Conservation (phyloP, 306 rosid species). For the Comarum palustre region DNA sequence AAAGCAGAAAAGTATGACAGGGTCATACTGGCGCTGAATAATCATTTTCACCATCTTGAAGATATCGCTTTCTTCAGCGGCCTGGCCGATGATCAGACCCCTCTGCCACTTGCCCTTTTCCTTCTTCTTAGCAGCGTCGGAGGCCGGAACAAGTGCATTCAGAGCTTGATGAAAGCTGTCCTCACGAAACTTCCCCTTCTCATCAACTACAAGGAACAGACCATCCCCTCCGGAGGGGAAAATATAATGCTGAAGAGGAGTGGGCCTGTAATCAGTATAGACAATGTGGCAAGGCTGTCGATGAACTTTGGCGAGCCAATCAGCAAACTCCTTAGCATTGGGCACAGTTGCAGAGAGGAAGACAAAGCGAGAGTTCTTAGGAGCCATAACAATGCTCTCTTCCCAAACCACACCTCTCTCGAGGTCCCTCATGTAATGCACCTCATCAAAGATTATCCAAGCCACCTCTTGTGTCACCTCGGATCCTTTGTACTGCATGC, state of each 20-base stretch:
- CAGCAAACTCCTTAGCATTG: constrained; percentile 88
- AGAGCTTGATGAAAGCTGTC: constrained; percentile 81
- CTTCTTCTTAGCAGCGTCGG: constrained; percentile 55
- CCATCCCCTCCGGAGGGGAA: constrained; percentile 89
- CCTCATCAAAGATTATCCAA: constrained; percentile 93
- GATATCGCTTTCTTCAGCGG: constrained; percentile 79
- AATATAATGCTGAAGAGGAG: constrained; percentile 93
- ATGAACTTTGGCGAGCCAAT: constrained; percentile 98
- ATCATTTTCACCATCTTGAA: constrained; percentile 98
- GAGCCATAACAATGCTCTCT: constrained; percentile 96
- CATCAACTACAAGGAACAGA: constrained; percentile 83
- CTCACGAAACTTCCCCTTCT: constrained; percentile 76
- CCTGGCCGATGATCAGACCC: constrained; percentile 57
- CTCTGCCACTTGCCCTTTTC: constrained; percentile 71
- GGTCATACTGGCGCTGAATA: constrained; percentile 90
- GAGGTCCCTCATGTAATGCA: constrained; percentile 94
- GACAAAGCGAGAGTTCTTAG: constrained; percentile 82
- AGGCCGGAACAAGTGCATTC: constrained; percentile 64
- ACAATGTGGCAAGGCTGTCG: constrained; percentile 93
- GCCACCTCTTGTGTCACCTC: constrained; percentile 88
- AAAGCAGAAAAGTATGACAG: constrained; percentile 90
- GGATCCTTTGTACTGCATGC: constrained; percentile 97
- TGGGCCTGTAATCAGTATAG: constrained; percentile 92
- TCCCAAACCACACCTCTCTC: constrained; percentile 99
- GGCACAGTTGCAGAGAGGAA: constrained; percentile 96